Evolutionary conservation across 805 yeast species (phyloP).

Genomic region (Candida nanaspora): DNA sequence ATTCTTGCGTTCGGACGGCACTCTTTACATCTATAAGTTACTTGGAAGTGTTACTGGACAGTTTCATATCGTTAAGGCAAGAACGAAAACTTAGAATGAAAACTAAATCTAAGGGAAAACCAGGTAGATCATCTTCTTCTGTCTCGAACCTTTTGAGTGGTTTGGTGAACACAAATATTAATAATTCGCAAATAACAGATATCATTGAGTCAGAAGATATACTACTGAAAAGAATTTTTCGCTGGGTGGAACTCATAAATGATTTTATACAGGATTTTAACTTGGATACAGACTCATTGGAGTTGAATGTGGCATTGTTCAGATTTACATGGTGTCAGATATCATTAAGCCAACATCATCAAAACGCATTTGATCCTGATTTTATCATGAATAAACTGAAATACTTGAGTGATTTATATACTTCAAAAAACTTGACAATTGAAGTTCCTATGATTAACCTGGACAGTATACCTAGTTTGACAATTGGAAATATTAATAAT

Average conservation of each 20-base stretch:
- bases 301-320: background rate
- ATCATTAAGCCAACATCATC: slow-evolving; percentile 12
- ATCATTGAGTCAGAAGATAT: slow-evolving; percentile 30
- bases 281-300: slow-evolving; percentile 1
- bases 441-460: slow-evolving; percentile 45
- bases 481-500: slow-evolving; percentile 38
- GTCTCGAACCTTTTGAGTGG: background rate
- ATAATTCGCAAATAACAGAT: slow-evolving; percentile 11
- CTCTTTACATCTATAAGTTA: slow-evolving; percentile 24
- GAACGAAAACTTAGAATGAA: slow-evolving; percentile 14
- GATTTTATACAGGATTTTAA: slow-evolving; percentile 15
- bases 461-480: slow-evolving; percentile 50
- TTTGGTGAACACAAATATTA: background rate
- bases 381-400: slow-evolving; percentile 2
- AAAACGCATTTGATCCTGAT: slow-evolving; percentile 4
- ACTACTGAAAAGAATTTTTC: slow-evolving; percentile 34
- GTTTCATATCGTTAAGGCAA: slow-evolving; percentile 25
- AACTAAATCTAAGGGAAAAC: background rate
- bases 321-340: slow-evolving; percentile 31
- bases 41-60: slow-evolving; percentile 37
- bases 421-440: background rate
- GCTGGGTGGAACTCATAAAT: slow-evolving; percentile 40
- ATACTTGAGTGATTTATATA: slow-evolving; percentile 3
- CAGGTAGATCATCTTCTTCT: slow-evolving; percentile 6
- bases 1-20: background rate